Conservation (phyloP, 2,329 filamentous ascomycete species). For the Beauveria sp. region DNA sequence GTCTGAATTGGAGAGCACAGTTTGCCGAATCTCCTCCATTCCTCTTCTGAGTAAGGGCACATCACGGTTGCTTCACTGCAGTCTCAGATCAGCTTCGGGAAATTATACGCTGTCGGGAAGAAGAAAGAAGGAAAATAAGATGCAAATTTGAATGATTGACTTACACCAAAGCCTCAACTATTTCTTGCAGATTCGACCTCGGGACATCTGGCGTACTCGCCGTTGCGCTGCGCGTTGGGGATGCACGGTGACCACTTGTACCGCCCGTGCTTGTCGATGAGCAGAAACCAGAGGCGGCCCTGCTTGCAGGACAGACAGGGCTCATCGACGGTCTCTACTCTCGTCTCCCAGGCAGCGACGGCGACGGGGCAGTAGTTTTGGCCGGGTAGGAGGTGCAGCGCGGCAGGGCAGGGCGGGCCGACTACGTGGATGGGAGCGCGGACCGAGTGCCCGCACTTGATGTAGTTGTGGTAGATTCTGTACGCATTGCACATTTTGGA, state of each 20-base stretch:
- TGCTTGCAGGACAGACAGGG: background rate
- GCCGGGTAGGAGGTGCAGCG: background rate
- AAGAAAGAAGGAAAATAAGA: too few species aligned
- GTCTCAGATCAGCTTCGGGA: too few species aligned
- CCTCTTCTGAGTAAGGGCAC: too few species aligned
- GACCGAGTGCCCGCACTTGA: background rate
- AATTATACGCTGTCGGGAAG: too few species aligned
- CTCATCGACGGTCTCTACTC: background rate
- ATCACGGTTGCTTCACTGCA: too few species aligned
- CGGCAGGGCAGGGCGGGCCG: background rate
- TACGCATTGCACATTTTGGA: background rate
- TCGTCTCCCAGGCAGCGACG: background rate
- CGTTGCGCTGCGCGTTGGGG: background rate
- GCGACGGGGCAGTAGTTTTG: background rate
- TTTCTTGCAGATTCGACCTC: too few species aligned
- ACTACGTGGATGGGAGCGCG: background rate
- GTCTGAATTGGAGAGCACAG: too few species aligned
- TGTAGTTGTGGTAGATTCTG: background rate
- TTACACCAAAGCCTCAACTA: too few species aligned
- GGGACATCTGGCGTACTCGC: too few species aligned
- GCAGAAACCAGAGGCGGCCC: background rate
- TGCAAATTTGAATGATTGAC: too few species aligned
- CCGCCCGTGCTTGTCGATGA: background rate
- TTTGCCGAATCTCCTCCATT: too few species aligned
- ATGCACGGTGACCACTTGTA: background rate